A percentile compares a stretch with the other conserved stretches of the same genome.
phyloP scores from a whole-genome alignment of 306 rosid species.

The Sicyos edulis region DNA sequence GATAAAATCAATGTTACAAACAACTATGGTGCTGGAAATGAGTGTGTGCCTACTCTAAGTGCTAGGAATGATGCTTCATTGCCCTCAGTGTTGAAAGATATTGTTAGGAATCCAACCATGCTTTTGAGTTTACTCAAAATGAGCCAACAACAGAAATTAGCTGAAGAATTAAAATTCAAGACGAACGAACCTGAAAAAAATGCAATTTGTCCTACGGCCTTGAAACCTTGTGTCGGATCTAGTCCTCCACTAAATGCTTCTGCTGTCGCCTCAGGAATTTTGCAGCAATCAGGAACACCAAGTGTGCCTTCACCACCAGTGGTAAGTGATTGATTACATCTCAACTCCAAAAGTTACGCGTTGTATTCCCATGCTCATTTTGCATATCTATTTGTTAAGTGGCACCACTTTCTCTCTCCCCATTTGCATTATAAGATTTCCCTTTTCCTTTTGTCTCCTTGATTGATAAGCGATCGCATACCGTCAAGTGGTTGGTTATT shows the following conservation, averaged over 20 bases:
- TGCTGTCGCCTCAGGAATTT: slow-evolving; percentile 35
- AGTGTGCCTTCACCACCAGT: slow-evolving; percentile 42
- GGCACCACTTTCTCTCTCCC: not conserved
- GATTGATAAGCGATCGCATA: not conserved
- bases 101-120: slow-evolving; percentile 75
- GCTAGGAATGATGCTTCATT: slow-evolving; percentile 35
- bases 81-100: slow-evolving; percentile 55
- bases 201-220: slow-evolving; percentile 20
- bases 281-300: slow-evolving; percentile 50
- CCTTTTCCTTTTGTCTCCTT: not conserved
- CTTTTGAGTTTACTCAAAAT: slow-evolving; percentile 47
- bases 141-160: slow-evolving; percentile 49
- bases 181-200: slow-evolving; percentile 39
- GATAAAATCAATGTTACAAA: slow-evolving; percentile 25
- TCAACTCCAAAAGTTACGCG: not conserved
- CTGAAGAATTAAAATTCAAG: slow-evolving; percentile 48
- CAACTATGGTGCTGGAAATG: slow-evolving; percentile 41
- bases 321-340: slow-evolving; percentile 45
- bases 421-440: not conserved
- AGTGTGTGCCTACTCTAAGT: slow-evolving; percentile 29
- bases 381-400: not conserved
- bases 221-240: slow-evolving; percentile 8
- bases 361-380: not conserved
- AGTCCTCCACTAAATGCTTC: slow-evolving; percentile 43
- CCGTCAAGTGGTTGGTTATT: not conserved